phyloP scores from a whole-genome alignment of 495 filamentous ascomycete species.

The Neurospora africana region DNA sequence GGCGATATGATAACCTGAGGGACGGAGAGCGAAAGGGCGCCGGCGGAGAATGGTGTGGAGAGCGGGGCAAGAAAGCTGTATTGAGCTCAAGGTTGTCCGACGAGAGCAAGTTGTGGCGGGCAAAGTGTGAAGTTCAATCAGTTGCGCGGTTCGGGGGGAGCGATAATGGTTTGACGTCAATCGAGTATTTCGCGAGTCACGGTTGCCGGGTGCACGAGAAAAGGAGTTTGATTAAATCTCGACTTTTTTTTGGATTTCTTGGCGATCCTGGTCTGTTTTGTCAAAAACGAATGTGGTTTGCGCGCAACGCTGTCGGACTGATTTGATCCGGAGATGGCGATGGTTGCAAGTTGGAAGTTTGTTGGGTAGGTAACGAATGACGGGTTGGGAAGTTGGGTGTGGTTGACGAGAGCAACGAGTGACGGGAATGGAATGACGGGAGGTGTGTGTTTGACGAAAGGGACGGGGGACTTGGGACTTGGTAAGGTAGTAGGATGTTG shows the following conservation, averaged over 20 bases:
- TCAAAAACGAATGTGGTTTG: not conserved
- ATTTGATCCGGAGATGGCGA: not conserved
- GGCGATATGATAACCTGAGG: not conserved
- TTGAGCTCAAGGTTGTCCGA: not conserved
- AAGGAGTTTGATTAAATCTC: not conserved
- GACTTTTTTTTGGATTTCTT: not conserved
- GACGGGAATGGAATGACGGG: not conserved
- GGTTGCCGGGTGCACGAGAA: not conserved
- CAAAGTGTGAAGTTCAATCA: not conserved
- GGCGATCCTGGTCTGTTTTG: not conserved
- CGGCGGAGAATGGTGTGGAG: not conserved
- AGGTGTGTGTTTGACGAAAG: not conserved
- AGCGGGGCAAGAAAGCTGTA: not conserved
- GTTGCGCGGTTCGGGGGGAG: not conserved
- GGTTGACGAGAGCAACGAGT: not conserved
- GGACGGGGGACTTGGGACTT: not conserved
- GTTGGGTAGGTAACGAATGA: not conserved
- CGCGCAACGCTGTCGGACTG: not conserved
- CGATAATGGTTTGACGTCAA: not conserved
- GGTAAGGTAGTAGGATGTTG: not conserved
- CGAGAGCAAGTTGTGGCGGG: not conserved
- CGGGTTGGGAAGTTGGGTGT: not conserved
- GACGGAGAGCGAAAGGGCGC: not conserved
- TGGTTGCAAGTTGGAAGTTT: not conserved
- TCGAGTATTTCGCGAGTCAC: not conserved